Evolutionary conservation across 805 yeast species (phyloP).

Genomic region (Yarrowia sp.): DNA sequence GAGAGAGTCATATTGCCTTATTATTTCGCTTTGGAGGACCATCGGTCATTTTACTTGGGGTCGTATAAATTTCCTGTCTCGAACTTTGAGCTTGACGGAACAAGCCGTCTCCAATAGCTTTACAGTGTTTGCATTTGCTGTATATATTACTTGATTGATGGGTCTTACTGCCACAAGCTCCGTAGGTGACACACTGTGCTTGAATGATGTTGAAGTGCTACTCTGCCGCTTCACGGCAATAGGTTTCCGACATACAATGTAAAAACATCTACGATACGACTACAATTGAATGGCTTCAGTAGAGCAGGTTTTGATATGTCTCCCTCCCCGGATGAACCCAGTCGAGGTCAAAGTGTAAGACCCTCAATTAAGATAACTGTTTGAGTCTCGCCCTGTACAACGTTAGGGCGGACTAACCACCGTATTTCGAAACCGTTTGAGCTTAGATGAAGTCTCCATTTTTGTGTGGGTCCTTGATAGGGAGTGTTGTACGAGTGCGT

Average conservation of each 20-base stretch:
- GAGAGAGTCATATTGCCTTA: too few species aligned
- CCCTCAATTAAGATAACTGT: not conserved
- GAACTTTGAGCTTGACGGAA: not conserved
- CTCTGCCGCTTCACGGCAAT: not conserved
- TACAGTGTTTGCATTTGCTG: not conserved
- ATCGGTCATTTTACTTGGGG: not conserved
- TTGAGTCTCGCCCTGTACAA: not conserved
- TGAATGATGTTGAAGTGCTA: not conserved
- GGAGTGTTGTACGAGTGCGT: not conserved
- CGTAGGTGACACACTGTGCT: too few species aligned
- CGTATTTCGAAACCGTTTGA: conserved; percentile 9
- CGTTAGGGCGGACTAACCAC: not conserved
- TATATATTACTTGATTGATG: not conserved
- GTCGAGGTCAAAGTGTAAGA: not conserved
- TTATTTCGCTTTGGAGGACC: not conserved
- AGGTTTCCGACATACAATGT: not conserved
- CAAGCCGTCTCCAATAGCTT: not conserved
- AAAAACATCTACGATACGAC: too few species aligned
- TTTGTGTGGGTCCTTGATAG: not conserved
- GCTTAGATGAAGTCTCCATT: not conserved
- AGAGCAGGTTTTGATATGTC: too few species aligned
- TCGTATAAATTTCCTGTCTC: not conserved
- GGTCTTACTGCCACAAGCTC: not conserved
- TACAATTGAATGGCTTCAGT: too few species aligned
- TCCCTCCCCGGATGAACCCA: not conserved